phyloP scores from a whole-genome alignment of 2,329 filamentous ascomycete genomes.

The Neofusicoccum parvum region DNA sequence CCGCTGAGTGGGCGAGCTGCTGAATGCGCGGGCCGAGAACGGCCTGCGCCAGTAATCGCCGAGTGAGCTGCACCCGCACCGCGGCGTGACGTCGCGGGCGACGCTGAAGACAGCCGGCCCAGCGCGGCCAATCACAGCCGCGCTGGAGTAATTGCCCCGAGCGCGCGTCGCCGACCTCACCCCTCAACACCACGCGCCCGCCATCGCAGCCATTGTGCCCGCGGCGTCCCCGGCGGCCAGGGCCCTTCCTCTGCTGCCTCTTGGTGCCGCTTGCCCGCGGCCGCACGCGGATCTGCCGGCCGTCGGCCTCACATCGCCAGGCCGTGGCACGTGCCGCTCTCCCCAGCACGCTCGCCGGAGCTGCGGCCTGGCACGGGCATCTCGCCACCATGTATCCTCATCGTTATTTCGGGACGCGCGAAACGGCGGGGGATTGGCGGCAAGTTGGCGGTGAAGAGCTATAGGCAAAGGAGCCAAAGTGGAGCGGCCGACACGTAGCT shows the following conservation, averaged over 20 bases:
- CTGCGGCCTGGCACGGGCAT: not conserved
- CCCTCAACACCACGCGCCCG: constrained; percentile 4
- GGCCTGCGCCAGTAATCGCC: constrained; percentile 3
- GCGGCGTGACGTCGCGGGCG: not conserved
- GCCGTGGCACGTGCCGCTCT: not conserved
- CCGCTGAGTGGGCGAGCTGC: constrained; percentile 5
- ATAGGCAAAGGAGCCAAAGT: constrained; percentile 6
- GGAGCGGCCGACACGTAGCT: constrained; percentile 18
- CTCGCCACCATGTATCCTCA: not conserved
- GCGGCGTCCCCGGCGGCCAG: not conserved
- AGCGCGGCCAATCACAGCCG: constrained; percentile 8
- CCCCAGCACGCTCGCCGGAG: not conserved
- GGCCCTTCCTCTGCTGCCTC: not conserved
- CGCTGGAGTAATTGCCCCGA: constrained; percentile 7
- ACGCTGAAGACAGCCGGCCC: not conserved
- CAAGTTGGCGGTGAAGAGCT: constrained; percentile 8
- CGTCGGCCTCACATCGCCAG: not conserved
- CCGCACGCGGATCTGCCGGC: not conserved
- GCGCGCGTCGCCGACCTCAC: constrained; percentile 6
- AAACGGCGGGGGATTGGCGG: constrained; percentile 12
- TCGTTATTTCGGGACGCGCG: not conserved
- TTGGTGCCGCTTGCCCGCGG: too few species aligned
- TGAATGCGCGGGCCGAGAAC: not conserved
- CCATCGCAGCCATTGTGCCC: not conserved
- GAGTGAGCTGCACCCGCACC: not conserved